Evolutionary conservation across 768 basidiomycete genomes (phyloP), one percentile per base, ranked within the genome.

Genomic region (Leccinum ochraceum): DNA sequence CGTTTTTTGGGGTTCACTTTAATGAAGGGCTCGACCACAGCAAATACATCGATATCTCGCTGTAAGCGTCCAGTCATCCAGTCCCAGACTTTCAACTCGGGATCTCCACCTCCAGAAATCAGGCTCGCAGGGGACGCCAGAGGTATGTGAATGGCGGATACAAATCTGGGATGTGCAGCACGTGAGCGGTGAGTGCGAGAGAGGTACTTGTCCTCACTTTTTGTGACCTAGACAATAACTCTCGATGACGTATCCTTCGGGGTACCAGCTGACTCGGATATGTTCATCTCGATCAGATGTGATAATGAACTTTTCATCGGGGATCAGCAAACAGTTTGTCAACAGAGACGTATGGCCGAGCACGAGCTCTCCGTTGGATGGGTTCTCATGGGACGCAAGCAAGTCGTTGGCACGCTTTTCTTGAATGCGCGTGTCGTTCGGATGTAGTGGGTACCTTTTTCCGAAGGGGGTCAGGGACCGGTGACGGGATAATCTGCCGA

Each of bases 271-370:
- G 16, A 96, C 83, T 57, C 97, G 82, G 54, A 99, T 89, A 70
- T 98, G 97, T 71, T 98, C 97, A 69, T 99, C 97, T 50, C 97
- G 78, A 70, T 98, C 97, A 0, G 93, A 89, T 0, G 94, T 94
- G 63, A 98, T 82, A 67, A 99, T 87, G 69, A 81, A 87, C 56
- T 80, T 81, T 66, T 88, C 86, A 68, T 92, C 87, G 0, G 74
- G 71, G 0, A 87, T 83, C 57, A 96, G 82, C 49, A 88, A 67
- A 72, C 90, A 88, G 1, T 81, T 75, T 11, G 89, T 96, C 59
- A 98, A 75, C 46, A 93, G 84, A 13, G 95, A 97, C 1, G 90
- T 86, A 69, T 99, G 97, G 9, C 97, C 96, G 0, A 96, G 78
- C 42, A 95, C 74, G 56, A 93, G 86, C 9, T 80, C 77, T 44